Conservation (phyloP, 1,284 basidiomycete species). For the Vanrija humicola region DNA sequence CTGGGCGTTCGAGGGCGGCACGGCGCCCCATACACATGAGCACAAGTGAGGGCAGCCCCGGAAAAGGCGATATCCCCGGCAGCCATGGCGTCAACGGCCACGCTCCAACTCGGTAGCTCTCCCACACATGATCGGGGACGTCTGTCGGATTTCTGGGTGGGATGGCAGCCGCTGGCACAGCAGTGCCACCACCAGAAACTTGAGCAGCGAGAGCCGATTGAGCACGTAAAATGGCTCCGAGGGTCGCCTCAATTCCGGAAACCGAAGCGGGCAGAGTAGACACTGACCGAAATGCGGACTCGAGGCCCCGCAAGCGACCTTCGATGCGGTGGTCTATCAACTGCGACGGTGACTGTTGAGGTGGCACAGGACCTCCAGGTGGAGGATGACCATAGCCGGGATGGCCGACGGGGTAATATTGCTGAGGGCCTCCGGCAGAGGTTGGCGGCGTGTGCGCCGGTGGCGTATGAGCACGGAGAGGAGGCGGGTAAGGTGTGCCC, state of each 20-base stretch:
- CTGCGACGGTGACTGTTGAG: constrained; percentile 7
- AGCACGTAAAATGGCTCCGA: constrained; percentile 8
- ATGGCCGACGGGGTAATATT: not conserved
- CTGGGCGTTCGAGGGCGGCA: constrained; percentile 25
- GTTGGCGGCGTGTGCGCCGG: constrained; percentile 7
- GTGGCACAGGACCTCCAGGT: constrained; percentile 1
- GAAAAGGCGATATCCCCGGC: constrained; percentile 34
- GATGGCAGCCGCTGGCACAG: not conserved
- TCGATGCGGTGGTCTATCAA: constrained; percentile 10
- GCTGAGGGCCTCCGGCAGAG: not conserved
- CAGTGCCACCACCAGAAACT: not conserved
- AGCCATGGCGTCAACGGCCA: constrained; percentile 47
- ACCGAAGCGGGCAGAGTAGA: constrained; percentile 11
- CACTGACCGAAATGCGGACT: constrained; percentile 12
- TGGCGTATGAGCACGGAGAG: constrained; percentile 11
- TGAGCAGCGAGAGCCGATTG: constrained; percentile 11
- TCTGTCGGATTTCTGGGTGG: constrained; percentile 8
- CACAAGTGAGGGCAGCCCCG: constrained; percentile 33
- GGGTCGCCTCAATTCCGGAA: constrained; percentile 15
- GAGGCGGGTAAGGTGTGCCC: constrained; percentile 13
- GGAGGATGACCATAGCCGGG: not conserved
- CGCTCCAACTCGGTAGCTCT: constrained; percentile 35
- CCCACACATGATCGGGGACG: constrained; percentile 32
- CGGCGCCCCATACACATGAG: constrained; percentile 34
- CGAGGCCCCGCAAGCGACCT: constrained; percentile 11